Evolutionary conservation across 306 rosid genomes (phyloP).

Genomic region (Gastrolobium bilobum): DNA sequence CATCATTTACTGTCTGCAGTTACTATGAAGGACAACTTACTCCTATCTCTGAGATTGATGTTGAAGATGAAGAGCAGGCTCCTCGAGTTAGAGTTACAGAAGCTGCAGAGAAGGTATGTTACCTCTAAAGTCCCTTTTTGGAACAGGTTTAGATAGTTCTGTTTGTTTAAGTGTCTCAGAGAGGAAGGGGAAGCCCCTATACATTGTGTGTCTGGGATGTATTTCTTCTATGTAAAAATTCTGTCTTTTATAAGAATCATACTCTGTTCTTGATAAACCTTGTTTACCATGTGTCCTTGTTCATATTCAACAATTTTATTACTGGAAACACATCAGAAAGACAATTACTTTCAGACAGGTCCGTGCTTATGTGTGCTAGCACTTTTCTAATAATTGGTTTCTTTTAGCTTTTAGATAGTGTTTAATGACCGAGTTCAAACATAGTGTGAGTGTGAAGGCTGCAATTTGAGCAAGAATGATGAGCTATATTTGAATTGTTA

Average conservation of each 20-base stretch:
- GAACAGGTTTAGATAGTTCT: conserved; percentile 30
- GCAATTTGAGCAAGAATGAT: conserved; percentile 20
- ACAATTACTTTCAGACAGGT: conserved; percentile 1
- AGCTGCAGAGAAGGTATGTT: conserved; percentile 85
- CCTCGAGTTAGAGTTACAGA: conserved; percentile 71
- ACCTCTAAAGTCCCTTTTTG: background rate
- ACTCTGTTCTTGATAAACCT: too few species aligned
- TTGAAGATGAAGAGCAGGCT: conserved; percentile 58
- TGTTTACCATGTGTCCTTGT: too few species aligned
- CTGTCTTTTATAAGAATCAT: too few species aligned
- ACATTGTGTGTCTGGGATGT: too few species aligned
- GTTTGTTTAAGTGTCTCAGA: conserved; percentile 9
- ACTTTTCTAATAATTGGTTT: conserved; percentile 17
- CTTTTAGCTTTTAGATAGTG: conserved; percentile 6
- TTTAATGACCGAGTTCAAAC: conserved; percentile 7
- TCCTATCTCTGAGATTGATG: conserved; percentile 79
- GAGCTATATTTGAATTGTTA: conserved; percentile 40
- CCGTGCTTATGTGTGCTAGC: background rate
- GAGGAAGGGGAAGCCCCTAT: too few species aligned
- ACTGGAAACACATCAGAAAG: background rate
- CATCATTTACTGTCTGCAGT: conserved; percentile 57
- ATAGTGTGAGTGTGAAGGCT: background rate
- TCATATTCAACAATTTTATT: too few species aligned
- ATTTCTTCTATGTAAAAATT: too few species aligned
- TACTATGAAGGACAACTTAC: conserved; percentile 93